These are phyloP conservation scores for Salix dunnii DNA, from an alignment of 345 rosid species.

Conservation along the genomic window DNA sequence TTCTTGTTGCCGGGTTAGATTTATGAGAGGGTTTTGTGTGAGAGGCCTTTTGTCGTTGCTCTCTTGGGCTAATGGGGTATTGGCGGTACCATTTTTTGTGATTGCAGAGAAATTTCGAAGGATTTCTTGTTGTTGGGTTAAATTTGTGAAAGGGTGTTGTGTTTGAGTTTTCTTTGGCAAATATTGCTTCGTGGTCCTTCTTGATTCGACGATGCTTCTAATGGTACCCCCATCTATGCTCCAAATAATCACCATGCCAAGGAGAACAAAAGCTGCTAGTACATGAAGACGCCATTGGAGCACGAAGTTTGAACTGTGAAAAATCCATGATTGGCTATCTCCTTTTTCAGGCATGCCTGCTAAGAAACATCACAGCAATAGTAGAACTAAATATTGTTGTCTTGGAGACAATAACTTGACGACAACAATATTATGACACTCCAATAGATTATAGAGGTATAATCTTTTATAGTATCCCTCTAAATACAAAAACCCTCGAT, in stretches of 20 bases:
- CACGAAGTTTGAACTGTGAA: conserved; percentile 35
- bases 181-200: conserved; percentile 50
- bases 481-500: background rate
- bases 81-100: background rate
- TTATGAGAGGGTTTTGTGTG: background rate
- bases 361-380: conserved; percentile 3
- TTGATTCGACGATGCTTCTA: conserved; percentile 44
- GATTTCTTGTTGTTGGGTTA: conserved; percentile 9
- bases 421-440: background rate
- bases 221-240: conserved; percentile 65
- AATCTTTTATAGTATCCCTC: background rate
- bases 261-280: conserved; percentile 54
- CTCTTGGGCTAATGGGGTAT: background rate
- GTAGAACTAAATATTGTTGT: background rate
- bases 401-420: background rate
- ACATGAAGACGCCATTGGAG: conserved; percentile 73
- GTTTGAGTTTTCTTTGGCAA: conserved; percentile 2
- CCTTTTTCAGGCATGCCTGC: conserved; percentile 70
- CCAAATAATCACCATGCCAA: conserved; percentile 61
- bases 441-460: background rate
- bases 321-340: background rate
- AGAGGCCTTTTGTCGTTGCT: background rate
- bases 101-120: background rate
- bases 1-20: conserved; percentile 14
- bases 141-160: conserved; percentile 3